Evolutionary conservation across 345 rosid species (phyloP), one percentile per base, ranked within the genome.

Genomic region (Citrus sp.): DNA sequence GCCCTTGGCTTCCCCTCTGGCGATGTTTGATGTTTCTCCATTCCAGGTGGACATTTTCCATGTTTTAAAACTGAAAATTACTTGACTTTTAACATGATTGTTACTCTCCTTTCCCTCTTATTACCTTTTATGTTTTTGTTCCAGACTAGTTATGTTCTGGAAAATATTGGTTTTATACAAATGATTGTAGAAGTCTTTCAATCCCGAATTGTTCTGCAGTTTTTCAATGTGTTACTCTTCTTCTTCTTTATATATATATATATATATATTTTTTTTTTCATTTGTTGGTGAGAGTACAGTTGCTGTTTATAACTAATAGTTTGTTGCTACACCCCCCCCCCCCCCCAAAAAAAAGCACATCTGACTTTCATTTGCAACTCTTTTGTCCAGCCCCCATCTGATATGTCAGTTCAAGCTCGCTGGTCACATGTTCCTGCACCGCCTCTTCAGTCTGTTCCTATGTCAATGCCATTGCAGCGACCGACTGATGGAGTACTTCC

Each of bases 1-100:
- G 77, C 95, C 97, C n/a, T 82, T 92, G 83, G 91, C 93, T 49
- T 90, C 98, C 74, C 92, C 92, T 51, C 77, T 93, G 70, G 91
- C 97, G 60, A 89, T 96, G 97, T 94, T 94, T 89, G 99, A 96
- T 78, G 92, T 89, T 73, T 86, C 98, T 19, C 97, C 97, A 82
- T 96, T 92, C 91, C 99, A 92, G 97, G 99, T 96, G 87, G 67
- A 74, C 13, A 56, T 79, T 67, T 70, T 8, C 35, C 24, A 27
- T 64, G 64, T 58, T 67, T 35, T 60, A 25, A 61, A 72, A 35
- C n/a, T 51, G 28, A 14, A 58, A 69, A 42, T 76, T 2, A 19
- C 42, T 55, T 77, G 63, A 75, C 38, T 49, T 35, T 7, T 46
- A 19, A 67, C 24, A 2, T 1, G 72, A 61, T 78, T 24, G n/a